Percentiles rank a stretch among this genome's conserved stretches.
Conservation (phyloP, 2,329 filamentous ascomycete species). For the Penicillium sp. region DNA sequence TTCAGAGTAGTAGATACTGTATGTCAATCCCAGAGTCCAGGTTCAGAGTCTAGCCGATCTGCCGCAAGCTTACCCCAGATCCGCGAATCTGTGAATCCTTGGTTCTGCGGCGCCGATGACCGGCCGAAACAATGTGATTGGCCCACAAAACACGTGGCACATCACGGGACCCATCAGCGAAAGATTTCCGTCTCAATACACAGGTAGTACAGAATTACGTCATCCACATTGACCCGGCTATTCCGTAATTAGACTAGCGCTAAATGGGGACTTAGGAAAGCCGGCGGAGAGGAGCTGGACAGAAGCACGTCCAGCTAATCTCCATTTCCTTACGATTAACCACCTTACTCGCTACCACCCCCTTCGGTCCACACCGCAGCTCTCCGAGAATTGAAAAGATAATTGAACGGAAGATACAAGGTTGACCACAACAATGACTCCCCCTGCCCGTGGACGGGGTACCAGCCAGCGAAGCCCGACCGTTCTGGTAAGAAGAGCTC, state of each 20-base stretch:
- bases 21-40: background rate
- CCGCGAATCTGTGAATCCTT: slow-evolving; percentile 17
- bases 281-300: slow-evolving; percentile 5
- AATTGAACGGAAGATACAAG: background rate
- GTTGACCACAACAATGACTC: slow-evolving; percentile 30
- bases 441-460: slow-evolving; percentile 35
- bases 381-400: slow-evolving; percentile 4
- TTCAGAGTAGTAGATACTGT: background rate
- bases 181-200: slow-evolving; percentile 10
- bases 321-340: background rate
- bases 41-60: background rate
- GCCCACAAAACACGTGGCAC: slow-evolving; percentile 20
- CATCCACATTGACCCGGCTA: slow-evolving; percentile 11
- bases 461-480: slow-evolving; percentile 49
- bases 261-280: slow-evolving; percentile 12
- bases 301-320: background rate
- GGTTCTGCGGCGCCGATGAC: slow-evolving; percentile 19
- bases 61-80: slow-evolving; percentile 29
- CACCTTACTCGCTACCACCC: background rate
- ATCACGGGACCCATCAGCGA: slow-evolving; percentile 16
- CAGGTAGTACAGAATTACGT: slow-evolving; percentile 4
- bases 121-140: slow-evolving; percentile 5
- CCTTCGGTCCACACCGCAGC: background rate
- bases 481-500: slow-evolving; percentile 43
- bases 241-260: slow-evolving; percentile 13